Base-by-base conservation (phyloP, 306 rosid genomes). In the Gillenia trifoliata region DNA sequence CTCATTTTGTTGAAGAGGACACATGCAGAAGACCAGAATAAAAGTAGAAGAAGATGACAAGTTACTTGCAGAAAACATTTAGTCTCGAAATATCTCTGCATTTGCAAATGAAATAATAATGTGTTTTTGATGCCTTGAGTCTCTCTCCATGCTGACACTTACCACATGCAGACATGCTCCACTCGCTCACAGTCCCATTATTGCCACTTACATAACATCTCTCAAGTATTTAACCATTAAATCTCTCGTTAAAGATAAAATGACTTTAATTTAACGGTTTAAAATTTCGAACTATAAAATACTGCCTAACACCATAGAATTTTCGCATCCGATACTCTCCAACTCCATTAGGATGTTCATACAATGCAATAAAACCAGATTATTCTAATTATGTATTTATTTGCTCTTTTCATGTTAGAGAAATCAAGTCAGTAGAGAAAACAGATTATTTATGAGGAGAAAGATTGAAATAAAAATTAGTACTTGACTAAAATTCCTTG, bases 111-210 rank as follows among this genome's bases (percentile, higher is more conserved):
- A 68, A 72, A 78, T 64, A 40, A 60, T 64, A 34, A 10, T 36
- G 40, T 36, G 40, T 8, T 36, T 69, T 56, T 12, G 68, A 68
- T 71, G 78, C 45, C 81, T 79, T 85, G 65, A 68, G 73, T 56
- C 56, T 9, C 40, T 41, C 8, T 47, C 25, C 69, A 20, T 8
- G 43, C 82, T 79, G 88, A 84, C 84, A 82, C 22, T 72, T 2
- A 36, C 73, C 91, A 71, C 52, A 71, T 71, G 75, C 49, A 30
- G 43, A 84, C 83, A 83, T 80, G 86, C 63, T 82, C 82, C 80
- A 75, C 72, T 80, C 52, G 73, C 25, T 59, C 40, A 63, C 73
- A 73, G 78, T 64, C 85, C 83, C 85, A 73, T 59, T 36, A 36
- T 36, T 36, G 40, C 40, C 40, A 36, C 0, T 0, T 36, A 1